Evolutionary conservation across 768 basidiomycete species (phyloP), one percentile per base, ranked within the genome.

Genomic region (Tricholoma bakamatsutake): DNA sequence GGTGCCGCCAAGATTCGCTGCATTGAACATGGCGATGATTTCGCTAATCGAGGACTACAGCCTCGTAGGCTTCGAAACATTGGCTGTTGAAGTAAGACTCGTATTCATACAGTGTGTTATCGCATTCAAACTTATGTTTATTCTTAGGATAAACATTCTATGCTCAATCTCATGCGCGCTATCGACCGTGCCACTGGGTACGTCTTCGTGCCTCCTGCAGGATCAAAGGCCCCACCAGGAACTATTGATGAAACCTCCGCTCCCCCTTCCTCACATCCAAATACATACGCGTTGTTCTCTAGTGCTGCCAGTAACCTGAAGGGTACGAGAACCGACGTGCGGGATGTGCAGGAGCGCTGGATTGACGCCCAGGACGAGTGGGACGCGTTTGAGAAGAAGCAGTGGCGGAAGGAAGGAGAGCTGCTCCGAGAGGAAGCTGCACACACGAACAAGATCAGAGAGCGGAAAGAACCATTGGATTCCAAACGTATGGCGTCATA

Each of bases 151-250:
- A 98, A 97, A 69, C 74, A 83, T 52, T 97, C 93, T 4, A 99
- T 99, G 96, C 73, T 98, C 3, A 83, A 93, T 57, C 80, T 99
- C 1, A 85, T 87, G 7, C 82, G 83, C 4, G 79, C 78, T 33
- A 85, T 99, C 61, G 97, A 99, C 70, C 85, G 91, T 56, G 93
- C 93, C 1, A 91, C 90, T 0, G 97, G 97, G 13, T 95, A 92
- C 71, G 79, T 97, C 9, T 97, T 91, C 61, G 78, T 94, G 4
- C 92, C 93, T 2, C 67, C 73, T 11, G 62, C 60, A 48, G 62
- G 64, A 7, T 66, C 70, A 1, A 58, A 64, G 27, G 65, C 65
- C 10, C 73, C 75, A 1, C 70, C 71, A 0, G 76, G 71, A 37
- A 70, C 71, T 8, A 59, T 75, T 34, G 67, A 75, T 34, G 61